A percentile compares a stretch with the other conserved stretches of the same genome.
These are phyloP conservation scores for Tetrahymena thermophila DNA, from an alignment of 73 alveolate species.

Conservation along the genomic window DNA sequence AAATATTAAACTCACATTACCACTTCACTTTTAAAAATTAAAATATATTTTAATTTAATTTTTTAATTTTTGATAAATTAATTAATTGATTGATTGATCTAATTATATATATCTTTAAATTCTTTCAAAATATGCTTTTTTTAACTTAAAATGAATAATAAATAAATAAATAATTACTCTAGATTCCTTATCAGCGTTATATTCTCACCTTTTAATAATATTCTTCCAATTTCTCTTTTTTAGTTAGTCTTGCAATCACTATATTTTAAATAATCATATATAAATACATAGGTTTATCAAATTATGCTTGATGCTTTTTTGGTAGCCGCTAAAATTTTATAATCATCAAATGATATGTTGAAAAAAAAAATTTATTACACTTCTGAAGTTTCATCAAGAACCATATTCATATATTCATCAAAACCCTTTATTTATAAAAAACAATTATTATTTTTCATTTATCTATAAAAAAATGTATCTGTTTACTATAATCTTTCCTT, in stretches of 20 bases:
- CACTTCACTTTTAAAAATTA: background rate
- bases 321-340: background rate
- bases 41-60: no score
- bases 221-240: background rate
- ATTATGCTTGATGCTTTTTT: background rate
- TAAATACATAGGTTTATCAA: background rate
- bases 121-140: background rate
- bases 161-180: background rate
- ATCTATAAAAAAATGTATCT: background rate
- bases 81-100: no score
- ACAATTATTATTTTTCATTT: background rate
- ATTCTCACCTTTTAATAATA: background rate
- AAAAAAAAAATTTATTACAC: background rate
- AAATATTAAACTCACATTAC: background rate
- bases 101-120: background rate
- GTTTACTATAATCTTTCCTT: background rate
- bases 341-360: background rate
- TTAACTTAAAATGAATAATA: background rate
- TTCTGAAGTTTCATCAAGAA: background rate
- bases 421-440: background rate
- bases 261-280: background rate
- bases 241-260: background rate
- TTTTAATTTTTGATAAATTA: no score
- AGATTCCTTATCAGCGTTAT: background rate
- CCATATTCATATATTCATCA: background rate